Percentiles rank a stretch among this genome's conserved stretches.
These are phyloP conservation scores for Seiridium cupressi DNA, from an alignment of 2,329 filamentous ascomycete genomes.

Conservation along the genomic window DNA sequence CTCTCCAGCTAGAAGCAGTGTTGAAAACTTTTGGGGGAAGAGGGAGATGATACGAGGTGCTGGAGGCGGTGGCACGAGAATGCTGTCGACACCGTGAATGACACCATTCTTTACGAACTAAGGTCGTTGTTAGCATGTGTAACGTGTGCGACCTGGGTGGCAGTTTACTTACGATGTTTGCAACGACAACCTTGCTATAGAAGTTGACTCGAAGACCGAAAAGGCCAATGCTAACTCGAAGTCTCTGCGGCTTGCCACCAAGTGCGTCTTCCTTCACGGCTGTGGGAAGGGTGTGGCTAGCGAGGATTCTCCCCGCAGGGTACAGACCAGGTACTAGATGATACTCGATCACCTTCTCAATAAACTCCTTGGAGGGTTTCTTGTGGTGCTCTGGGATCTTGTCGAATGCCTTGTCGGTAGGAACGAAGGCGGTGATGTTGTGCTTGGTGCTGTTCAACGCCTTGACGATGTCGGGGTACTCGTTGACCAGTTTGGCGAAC, in stretches of 20 bases:
- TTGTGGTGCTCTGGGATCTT: conserved; percentile 46
- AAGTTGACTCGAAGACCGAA: conserved; percentile 73
- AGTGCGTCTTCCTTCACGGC: conserved; percentile 57
- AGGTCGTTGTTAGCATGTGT: neutral
- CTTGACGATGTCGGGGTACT: conserved; percentile 69
- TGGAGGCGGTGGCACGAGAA: conserved; percentile 76
- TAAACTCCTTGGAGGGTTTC: conserved; percentile 67
- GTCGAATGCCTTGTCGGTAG: conserved; percentile 74
- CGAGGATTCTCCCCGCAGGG: conserved; percentile 63
- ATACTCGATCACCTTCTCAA: conserved; percentile 71
- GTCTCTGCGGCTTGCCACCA: conserved; percentile 66
- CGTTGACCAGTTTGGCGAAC: conserved; percentile 72
- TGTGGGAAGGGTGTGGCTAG: conserved; percentile 73
- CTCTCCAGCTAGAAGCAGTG: conserved; percentile 69
- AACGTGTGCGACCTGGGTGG: neutral
- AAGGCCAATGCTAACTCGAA: conserved; percentile 64
- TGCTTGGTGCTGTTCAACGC: conserved; percentile 70
- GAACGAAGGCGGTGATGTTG: conserved; percentile 81
- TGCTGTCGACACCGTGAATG: conserved; percentile 71
- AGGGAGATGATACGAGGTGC: conserved; percentile 50
- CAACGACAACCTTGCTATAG: conserved; percentile 66
- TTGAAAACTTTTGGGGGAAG: conserved; percentile 75
- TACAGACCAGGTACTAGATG: conserved; percentile 71
- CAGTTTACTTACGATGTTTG: conserved; percentile 61
- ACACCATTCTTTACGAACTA: conserved; percentile 75